These are phyloP conservation scores for Crassisporium funariophilum DNA, from an alignment of 768 basidiomycete species.

Conservation along the genomic window DNA sequence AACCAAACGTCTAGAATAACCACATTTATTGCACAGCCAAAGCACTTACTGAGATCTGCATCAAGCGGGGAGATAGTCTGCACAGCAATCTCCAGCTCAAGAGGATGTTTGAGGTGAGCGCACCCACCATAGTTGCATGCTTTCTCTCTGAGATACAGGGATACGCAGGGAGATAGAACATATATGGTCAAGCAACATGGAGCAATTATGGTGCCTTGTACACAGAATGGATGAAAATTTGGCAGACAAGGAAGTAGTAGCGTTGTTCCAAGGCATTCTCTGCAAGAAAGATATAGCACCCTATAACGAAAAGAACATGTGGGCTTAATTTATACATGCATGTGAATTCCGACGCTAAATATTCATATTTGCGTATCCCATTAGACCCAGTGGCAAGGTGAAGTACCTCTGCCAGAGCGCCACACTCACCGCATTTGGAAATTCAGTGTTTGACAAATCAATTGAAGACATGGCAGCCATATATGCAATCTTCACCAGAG, in stretches of 20 bases:
- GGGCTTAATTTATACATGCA: background rate
- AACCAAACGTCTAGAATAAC: background rate
- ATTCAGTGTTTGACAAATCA: background rate
- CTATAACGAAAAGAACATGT: background rate
- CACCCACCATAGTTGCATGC: background rate
- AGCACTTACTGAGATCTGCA: background rate
- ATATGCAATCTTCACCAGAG: background rate
- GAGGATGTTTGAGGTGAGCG: background rate
- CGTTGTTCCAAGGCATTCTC: background rate
- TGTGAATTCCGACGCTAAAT: background rate
- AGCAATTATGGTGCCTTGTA: background rate
- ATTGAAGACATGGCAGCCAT: background rate
- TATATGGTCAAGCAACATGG: background rate
- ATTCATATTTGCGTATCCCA: background rate
- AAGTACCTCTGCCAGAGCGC: background rate
- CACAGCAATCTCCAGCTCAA: background rate
- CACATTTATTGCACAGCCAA: background rate
- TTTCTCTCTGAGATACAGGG: no score
- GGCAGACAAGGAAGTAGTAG: background rate
- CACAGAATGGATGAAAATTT: background rate
- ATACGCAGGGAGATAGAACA: background rate
- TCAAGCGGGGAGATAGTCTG: background rate
- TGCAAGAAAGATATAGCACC: background rate
- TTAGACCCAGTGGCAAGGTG: background rate
- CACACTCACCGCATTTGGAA: background rate